Conservation (phyloP, 202 grass and related monocot species). For the Musa balbisiana region DNA sequence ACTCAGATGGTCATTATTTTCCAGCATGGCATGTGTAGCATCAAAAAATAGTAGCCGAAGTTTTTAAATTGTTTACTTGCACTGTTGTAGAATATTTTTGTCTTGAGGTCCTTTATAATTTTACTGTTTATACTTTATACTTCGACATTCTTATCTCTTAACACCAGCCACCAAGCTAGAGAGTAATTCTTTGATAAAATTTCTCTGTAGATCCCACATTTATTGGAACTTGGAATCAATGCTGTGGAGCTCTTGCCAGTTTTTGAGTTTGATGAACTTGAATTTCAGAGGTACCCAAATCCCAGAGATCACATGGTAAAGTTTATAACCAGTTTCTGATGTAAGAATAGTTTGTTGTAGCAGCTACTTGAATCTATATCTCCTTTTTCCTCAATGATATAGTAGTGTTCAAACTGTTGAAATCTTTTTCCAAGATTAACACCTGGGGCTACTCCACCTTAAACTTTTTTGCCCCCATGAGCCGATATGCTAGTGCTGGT, state of each 20-base stretch:
- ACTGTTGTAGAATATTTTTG: background rate
- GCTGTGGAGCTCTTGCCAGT: slow-evolving; percentile 88
- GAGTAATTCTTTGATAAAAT: slow-evolving; percentile 26
- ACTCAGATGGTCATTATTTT: no score
- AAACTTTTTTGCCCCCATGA: slow-evolving; percentile 98
- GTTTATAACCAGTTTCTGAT: slow-evolving; percentile 2
- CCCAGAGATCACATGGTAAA: slow-evolving; percentile 89
- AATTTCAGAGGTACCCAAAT: slow-evolving; percentile 77
- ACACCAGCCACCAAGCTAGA: background rate
- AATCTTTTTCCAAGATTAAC: slow-evolving; percentile 60
- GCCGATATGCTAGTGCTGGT: slow-evolving; percentile 88
- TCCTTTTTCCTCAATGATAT: background rate
- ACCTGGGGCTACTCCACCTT: slow-evolving; percentile 99
- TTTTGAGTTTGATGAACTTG: slow-evolving; percentile 98
- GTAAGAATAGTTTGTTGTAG: background rate
- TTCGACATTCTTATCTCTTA: background rate
- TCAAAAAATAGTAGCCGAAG: no score
- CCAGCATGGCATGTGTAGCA: no score
- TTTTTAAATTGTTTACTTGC: background rate
- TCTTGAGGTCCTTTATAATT: background rate
- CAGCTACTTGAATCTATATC: background rate
- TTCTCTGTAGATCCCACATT: slow-evolving; percentile 83
- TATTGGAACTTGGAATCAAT: slow-evolving; percentile 91
- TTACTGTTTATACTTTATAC: background rate
- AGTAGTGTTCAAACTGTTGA: slow-evolving; percentile 22